Conservation (phyloP, 768 basidiomycete genomes). For the Naganishia randhawae region DNA sequence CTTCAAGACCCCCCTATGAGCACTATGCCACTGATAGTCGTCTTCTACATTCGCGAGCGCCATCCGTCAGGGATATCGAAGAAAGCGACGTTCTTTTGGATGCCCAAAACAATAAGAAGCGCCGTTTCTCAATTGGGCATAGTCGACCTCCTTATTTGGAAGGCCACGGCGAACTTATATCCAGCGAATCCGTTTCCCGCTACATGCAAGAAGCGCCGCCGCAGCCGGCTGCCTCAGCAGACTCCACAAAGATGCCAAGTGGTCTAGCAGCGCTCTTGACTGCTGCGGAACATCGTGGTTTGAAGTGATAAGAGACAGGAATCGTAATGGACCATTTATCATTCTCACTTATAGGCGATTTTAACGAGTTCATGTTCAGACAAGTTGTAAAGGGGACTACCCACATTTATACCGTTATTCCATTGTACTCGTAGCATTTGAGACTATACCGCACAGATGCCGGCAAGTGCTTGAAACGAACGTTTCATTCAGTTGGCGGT, state of each 20-base stretch:
- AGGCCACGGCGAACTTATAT: neutral
- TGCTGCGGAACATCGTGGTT: conserved; percentile 6
- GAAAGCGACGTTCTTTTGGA: neutral
- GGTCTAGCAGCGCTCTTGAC: conserved; percentile 11
- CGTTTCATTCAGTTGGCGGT: neutral
- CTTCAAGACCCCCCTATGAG: neutral
- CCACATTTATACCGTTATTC: neutral
- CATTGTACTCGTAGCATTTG: too few relatives aligned
- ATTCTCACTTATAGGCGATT: neutral
- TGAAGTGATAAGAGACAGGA: neutral
- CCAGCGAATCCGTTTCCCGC: neutral
- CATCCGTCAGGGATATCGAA: neutral
- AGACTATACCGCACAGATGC: too few relatives aligned
- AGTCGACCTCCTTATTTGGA: neutral
- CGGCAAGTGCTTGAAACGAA: too few relatives aligned
- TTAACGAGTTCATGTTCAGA: neutral
- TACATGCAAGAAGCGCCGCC: neutral
- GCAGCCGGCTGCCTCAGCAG: neutral
- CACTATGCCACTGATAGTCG: neutral
- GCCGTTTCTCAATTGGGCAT: neutral
- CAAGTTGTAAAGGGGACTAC: neutral
- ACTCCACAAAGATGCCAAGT: neutral
- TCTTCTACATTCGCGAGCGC: neutral
- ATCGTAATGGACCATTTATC: neutral
- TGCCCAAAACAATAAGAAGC: conserved; percentile 12